Base-by-base conservation (phyloP, 1,139 yeast species). In the Blastobotrys malaysiensis region DNA sequence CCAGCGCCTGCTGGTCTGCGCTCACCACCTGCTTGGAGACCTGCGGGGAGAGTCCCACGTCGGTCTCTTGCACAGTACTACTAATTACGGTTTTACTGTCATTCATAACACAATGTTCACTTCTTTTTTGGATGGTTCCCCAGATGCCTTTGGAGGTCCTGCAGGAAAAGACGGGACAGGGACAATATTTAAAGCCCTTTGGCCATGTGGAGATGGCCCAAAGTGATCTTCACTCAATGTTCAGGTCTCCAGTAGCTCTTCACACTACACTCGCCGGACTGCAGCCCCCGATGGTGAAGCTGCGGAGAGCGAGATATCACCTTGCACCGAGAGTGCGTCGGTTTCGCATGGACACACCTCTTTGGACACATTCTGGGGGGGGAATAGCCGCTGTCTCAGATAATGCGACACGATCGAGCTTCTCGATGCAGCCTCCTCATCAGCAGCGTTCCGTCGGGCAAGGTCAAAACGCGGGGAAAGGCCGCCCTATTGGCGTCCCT, bases 1-100 rank as follows among this genome's bases (percentile, higher is more conserved):
- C 66, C 49, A 66, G 58, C 11, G 61, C 65, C 27, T 61, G 65
- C 51, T 65, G 68, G 52, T 66, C 69, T 3, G 61, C 55, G 14
- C 58, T 54, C 46, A 58, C 22, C 36, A 55, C 51, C 9, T 44
- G 46, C 46, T 51, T 49, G 36, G 52, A 46, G 13, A 11, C 19
- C 16, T 45, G 45, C 16, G 50, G 50, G 9, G 50, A 48, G 22
- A 48, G 44, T 5, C 50, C 50, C 50, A 27, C 18, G 19, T 39
- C 45, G 18, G 20, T 18, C 20, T 16, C 45, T 26, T 26, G 31
- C 31, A 26, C 31, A 26, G 31, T 26, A 9, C 31, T 26, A 26
- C 31, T 26, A 26, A 26, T 26, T 26, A 26, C 31, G 31, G 31
- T 26, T 26, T 26, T 26, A 9, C 31, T 26, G 31, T 26, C 31